Base-by-base conservation (phyloP, 345 rosid genomes). In the Geranium brycei region DNA sequence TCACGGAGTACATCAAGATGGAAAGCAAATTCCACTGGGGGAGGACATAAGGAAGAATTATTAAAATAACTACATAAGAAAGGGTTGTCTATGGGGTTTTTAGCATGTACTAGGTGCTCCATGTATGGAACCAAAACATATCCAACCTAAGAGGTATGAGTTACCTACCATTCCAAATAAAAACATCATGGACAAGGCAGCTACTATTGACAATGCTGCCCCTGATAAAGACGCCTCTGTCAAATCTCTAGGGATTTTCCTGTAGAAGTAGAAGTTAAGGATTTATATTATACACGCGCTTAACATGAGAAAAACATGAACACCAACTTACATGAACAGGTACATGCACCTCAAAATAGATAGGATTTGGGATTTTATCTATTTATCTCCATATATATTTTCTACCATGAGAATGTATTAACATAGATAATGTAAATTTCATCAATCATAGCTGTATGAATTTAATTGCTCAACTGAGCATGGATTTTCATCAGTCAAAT, bases 241-340 rank as follows among this genome's bases (percentile, higher is more conserved):
- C 85, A 95, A 85, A 80, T 95, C 99, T 75, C 99, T 85, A 16
- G 99, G 99, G 61, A 91, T 95, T 84, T 91, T 95, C 88, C 99
- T 95, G 91, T 64, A 77, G 7, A 13, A 65, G 91, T 64, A 77
- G 7, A 13, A 65, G 63, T n/a, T n/a, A 62, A 64, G 65, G 56
- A 57, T 17, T 51, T 38, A 62, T 19, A 31, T 17, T 41, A 11
- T 2, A 47, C 3, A 47, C 3, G 28, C 28, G 28, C 28, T 23
- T 23, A 23, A 47, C 13, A 47, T 47, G 7, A 11, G 13, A 8
- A 10, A 8, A 47, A 47, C 53, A 47, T 47, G 7, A 11, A 47
- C 7, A 47, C 3, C 3, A 47, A 47, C 53, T 47, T 2, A 47
- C 13, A 47, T 47, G 53, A 47, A 47, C 3, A 35, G 10, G 41